Evolutionary conservation across 2,329 filamentous ascomycete genomes (phyloP).

Genomic region (Coniochaeta ligniaria): DNA sequence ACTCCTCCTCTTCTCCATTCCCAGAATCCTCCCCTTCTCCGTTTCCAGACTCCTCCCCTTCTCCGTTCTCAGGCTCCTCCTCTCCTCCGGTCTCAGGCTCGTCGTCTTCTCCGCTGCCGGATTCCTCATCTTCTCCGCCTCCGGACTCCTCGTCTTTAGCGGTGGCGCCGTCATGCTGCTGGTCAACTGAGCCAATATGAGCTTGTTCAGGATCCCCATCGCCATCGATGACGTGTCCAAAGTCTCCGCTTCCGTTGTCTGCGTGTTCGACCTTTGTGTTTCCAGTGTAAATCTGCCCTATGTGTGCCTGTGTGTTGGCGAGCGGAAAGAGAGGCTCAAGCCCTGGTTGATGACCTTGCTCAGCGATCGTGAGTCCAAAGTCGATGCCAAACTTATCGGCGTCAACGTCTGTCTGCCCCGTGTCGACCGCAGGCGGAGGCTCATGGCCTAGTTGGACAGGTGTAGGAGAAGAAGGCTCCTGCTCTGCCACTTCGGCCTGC

Average conservation of each 20-base stretch:
- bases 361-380: too few species aligned
- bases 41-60: too few species aligned
- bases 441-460: neutral
- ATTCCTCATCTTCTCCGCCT: too few species aligned
- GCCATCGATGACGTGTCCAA: neutral
- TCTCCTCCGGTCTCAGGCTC: too few species aligned
- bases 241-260: neutral
- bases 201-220: neutral
- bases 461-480: slow-evolving; percentile 12
- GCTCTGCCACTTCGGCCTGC: neutral
- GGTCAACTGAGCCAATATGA: neutral
- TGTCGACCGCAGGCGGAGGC: neutral
- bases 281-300: neutral
- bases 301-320: too few species aligned
- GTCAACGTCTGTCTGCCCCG: neutral
- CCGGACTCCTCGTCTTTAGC: neutral
- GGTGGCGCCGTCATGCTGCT: neutral
- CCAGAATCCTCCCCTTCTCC: neutral
- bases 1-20: neutral
- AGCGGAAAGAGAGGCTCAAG: too few species aligned
- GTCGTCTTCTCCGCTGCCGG: too few species aligned
- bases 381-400: too few species aligned
- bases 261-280: neutral
- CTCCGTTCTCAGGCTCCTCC: too few species aligned
- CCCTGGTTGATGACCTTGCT: too few species aligned